phyloP scores from a whole-genome alignment of 164 flowering plant species.

The Nymphaea thermarum region DNA sequence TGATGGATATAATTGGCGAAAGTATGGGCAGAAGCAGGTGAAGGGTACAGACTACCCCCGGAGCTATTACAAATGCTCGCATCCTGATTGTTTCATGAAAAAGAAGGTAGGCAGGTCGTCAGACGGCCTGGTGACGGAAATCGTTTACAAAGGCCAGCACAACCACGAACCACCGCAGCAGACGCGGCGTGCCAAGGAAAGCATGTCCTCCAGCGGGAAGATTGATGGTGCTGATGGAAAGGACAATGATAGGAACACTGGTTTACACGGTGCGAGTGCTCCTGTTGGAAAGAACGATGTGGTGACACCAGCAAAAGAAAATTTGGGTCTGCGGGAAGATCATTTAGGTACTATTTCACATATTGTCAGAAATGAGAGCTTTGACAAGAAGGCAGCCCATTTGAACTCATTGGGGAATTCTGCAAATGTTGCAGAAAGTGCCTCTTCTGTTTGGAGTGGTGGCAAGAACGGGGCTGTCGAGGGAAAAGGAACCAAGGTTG shows the following conservation, averaged over 20 bases:
- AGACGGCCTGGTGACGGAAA: slow-evolving; percentile 40
- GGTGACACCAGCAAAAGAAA: neutral
- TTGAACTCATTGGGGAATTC: neutral
- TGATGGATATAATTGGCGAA: slow-evolving; percentile 90
- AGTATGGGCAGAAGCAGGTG: slow-evolving; percentile 92
- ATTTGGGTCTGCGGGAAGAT: neutral
- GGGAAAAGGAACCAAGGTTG: neutral
- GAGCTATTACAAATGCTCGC: slow-evolving; percentile 78
- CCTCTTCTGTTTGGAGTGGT: neutral
- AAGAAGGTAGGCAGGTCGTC: slow-evolving; percentile 60
- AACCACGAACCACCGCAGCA: slow-evolving; percentile 74
- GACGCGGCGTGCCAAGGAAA: slow-evolving; percentile 25
- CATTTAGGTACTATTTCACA: neutral
- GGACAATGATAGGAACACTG: neutral
- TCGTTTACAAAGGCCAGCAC: slow-evolving; percentile 59
- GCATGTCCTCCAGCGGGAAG: slow-evolving; percentile 6
- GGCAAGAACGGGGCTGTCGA: neutral
- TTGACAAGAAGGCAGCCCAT: neutral
- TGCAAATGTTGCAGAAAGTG: neutral
- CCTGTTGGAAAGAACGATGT: neutral
- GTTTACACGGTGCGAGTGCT: neutral
- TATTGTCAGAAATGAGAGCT: neutral
- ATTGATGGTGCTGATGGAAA: neutral
- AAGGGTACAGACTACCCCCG: slow-evolving; percentile 66
- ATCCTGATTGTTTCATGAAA: slow-evolving; percentile 53